phyloP scores from a whole-genome alignment of 2,329 filamentous ascomycete genomes.

The Thermoascus crustaceus region DNA sequence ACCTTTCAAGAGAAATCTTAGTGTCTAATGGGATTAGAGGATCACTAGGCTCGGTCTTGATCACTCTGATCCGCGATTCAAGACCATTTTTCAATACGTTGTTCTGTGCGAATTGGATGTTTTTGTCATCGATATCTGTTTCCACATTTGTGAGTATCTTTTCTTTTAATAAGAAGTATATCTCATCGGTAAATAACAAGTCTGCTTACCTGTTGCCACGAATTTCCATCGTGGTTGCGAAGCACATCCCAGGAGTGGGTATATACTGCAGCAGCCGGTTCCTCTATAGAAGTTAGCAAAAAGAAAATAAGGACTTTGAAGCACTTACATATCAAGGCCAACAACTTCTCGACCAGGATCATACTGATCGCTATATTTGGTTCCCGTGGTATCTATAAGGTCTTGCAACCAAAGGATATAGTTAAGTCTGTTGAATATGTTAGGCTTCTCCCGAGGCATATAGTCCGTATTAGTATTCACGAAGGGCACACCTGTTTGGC shows the following conservation, averaged over 20 bases:
- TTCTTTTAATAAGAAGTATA: no score
- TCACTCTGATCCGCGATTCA: slow-evolving; percentile 54
- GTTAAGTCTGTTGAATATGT: slow-evolving; percentile 57
- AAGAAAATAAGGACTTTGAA: background rate
- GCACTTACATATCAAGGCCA: slow-evolving; percentile 65
- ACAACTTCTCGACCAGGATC: slow-evolving; percentile 48
- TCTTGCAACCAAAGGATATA: slow-evolving; percentile 86
- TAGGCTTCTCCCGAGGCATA: slow-evolving; percentile 1
- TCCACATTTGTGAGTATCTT: background rate
- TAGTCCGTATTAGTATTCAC: background rate
- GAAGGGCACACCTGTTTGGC: slow-evolving; percentile 35
- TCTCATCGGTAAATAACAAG: no score
- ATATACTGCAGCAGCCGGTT: slow-evolving; percentile 85
- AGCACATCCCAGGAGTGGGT: slow-evolving; percentile 69
- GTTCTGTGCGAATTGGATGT: slow-evolving; percentile 53
- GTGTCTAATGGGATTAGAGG: slow-evolving; percentile 57
- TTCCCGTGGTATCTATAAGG: slow-evolving; percentile 62
- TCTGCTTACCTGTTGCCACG: slow-evolving; percentile 50
- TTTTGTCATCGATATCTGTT: slow-evolving; percentile 65
- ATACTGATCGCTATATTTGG: slow-evolving; percentile 42
- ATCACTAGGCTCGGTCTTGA: slow-evolving; percentile 46
- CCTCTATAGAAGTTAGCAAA: slow-evolving; percentile 44
- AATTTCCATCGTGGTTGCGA: slow-evolving; percentile 65
- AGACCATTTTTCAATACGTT: slow-evolving; percentile 64
- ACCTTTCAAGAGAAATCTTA: slow-evolving; percentile 19